Evolutionary conservation across 139 green algal genomes (phyloP).

Genomic region (Mychonastes homosphaera): DNA sequence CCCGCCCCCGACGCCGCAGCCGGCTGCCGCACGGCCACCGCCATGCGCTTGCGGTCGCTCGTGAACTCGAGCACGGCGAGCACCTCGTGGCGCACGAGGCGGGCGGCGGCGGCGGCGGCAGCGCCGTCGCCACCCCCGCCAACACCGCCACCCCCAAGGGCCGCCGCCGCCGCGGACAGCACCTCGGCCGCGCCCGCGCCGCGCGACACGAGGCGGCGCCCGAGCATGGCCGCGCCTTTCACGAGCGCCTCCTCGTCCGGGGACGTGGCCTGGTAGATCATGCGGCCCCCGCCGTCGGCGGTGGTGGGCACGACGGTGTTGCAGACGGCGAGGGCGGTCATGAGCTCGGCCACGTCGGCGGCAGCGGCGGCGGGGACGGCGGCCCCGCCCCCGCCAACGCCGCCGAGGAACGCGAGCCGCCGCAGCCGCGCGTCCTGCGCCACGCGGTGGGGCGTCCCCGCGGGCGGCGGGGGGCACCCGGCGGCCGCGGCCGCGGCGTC

Average conservation of each 20-base stretch:
- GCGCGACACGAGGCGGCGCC: slow-evolving; percentile 60
- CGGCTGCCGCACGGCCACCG: slow-evolving; percentile 28
- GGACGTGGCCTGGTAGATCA: slow-evolving; percentile 51
- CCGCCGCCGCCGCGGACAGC: neutral
- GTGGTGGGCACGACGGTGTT: slow-evolving; percentile 76
- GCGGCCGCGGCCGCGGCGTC: neutral
- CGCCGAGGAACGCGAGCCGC: neutral
- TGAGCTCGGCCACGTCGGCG: slow-evolving; percentile 29
- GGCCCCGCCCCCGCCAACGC: neutral
- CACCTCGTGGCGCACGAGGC: slow-evolving; percentile 29
- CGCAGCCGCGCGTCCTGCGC: neutral
- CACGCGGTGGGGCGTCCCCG: slow-evolving; percentile 5
- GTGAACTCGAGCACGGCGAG: slow-evolving; percentile 89
- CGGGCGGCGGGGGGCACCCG: neutral
- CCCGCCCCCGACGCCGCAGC: neutral
- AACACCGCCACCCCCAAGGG: slow-evolving; percentile 1
- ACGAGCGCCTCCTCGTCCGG: slow-evolving; percentile 92
- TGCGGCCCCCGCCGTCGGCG: slow-evolving; percentile 3
- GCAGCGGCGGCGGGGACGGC: neutral
- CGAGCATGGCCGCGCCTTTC: slow-evolving; percentile 70
- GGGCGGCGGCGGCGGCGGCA: neutral
- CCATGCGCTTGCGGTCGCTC: slow-evolving; percentile 66
- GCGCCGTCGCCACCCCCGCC: slow-evolving; percentile 18
- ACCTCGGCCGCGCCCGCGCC: neutral
- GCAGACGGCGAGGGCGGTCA: slow-evolving; percentile 69